phyloP scores from a whole-genome alignment of 2,329 filamentous ascomycete species.

The Sporothrix brasiliensis region DNA sequence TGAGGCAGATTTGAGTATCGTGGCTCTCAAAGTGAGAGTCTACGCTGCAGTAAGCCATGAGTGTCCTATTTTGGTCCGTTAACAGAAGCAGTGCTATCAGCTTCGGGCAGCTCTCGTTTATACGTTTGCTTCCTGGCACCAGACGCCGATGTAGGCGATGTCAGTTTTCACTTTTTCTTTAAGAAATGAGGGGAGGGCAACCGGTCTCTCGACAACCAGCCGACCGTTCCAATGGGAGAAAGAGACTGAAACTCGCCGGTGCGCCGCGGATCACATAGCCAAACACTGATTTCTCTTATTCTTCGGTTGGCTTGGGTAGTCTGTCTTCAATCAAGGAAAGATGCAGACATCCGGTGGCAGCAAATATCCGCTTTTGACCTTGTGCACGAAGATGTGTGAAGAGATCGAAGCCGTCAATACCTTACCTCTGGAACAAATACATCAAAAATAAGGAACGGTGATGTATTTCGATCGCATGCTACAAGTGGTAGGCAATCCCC shows the following conservation, averaged over 20 bases:
- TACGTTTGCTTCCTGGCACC: neutral
- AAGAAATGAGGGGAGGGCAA: neutral
- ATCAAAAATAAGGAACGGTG: neutral
- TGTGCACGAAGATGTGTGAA: neutral
- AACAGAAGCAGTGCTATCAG: too few relatives aligned
- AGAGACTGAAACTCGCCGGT: neutral
- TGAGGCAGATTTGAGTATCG: neutral
- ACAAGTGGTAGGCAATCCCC: neutral
- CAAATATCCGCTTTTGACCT: neutral
- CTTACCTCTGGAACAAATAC: neutral
- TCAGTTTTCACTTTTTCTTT: neutral
- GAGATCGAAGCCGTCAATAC: neutral
- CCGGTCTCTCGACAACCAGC: neutral
- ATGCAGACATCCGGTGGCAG: too few relatives aligned
- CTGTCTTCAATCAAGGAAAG: neutral
- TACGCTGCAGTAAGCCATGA: too few relatives aligned
- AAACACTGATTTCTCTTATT: too few relatives aligned
- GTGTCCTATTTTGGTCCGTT: too few relatives aligned
- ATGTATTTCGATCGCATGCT: neutral
- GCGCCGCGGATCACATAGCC: too few relatives aligned
- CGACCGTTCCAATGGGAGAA: neutral
- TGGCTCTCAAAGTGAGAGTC: neutral
- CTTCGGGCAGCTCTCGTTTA: too few relatives aligned
- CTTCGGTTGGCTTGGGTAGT: neutral
- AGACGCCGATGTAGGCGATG: neutral